Percentiles rank a stretch among this genome's conserved stretches.
phyloP scores from a whole-genome alignment of 306 rosid species.

The Echinosophora koreensis region DNA sequence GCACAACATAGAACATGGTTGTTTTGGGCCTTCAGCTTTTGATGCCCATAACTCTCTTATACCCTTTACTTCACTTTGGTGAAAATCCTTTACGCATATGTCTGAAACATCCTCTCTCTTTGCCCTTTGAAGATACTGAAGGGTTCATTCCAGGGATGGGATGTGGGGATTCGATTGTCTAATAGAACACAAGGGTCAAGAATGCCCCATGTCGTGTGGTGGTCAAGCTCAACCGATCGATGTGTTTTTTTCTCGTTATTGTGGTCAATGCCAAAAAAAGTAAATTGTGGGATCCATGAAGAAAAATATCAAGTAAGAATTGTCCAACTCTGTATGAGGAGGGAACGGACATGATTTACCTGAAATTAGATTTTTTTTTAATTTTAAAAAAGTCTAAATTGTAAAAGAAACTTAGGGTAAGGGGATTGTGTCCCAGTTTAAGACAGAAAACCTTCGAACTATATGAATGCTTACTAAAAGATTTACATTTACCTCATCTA shows the following conservation, averaged over 20 bases:
- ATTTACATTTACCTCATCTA: too few species aligned
- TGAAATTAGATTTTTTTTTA: too few species aligned
- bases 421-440: too few species aligned
- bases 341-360: background rate
- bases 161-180: conserved; percentile 29
- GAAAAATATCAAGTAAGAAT: background rate
- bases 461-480: too few species aligned
- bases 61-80: background rate
- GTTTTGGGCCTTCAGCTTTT: background rate
- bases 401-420: too few species aligned
- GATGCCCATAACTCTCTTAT: background rate
- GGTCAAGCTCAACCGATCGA: background rate
- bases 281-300: conserved; percentile 15
- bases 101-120: background rate
- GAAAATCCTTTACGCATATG: background rate
- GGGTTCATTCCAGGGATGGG: background rate
- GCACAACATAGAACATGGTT: background rate
- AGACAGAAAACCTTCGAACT: too few species aligned
- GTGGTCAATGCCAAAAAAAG: background rate
- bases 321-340: background rate
- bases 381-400: too few species aligned
- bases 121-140: conserved; percentile 33
- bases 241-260: conserved; percentile 3
- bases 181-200: background rate
- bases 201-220: conserved; percentile 21